Base-by-base conservation (phyloP, 768 basidiomycete genomes). In the Multifurca ochricompacta region DNA sequence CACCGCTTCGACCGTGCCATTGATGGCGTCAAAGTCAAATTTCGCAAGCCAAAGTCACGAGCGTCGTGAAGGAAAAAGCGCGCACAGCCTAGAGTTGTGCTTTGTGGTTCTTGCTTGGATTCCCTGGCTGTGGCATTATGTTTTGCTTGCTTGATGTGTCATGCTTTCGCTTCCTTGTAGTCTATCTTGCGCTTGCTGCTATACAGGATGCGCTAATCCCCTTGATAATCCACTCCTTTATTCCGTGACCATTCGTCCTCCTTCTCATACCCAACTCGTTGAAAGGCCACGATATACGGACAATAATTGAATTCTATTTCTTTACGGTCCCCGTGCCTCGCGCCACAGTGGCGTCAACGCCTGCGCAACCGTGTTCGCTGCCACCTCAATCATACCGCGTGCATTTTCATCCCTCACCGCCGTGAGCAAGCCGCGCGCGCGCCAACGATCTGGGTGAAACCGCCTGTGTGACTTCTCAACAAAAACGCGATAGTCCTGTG, bases 361-460 rank as follows among this genome's bases (percentile, higher is more conserved):
- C 63, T 89, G 86, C 4, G 83, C 79, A 2, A 86, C 85, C 21
- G 79, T 85, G 59, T 79, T 87, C 28, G 76, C 69, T 54, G 85
- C 86, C 50, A 87, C 83, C 66, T 83, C 85, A 59, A 84, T 67
- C 59, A 74, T 81, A 35, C 71, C 73, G 57, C 79, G 74, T 62
- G 81, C 77, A 42, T 74, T 69, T 44, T 81, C 81, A 55, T 86
- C 81, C 21, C 65, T 61, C 43, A 86, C 74, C 43, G 77, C 77
- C 54, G 72, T 71, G 63, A 86, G 72, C 32, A 90, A 68, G 27
- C 78, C 78, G 37, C 83, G 74, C 28, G 83, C 80, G 39, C 81
- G 73, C 89, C 87, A 92, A 56, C 85, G 71, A 66, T 91, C 88
- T 2, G 87, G 85, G 61, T 90, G 90, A 66, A 89, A 91, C 48